Conservation (phyloP, 1,284 basidiomycete genomes). For the Trichosporon inkin region DNA sequence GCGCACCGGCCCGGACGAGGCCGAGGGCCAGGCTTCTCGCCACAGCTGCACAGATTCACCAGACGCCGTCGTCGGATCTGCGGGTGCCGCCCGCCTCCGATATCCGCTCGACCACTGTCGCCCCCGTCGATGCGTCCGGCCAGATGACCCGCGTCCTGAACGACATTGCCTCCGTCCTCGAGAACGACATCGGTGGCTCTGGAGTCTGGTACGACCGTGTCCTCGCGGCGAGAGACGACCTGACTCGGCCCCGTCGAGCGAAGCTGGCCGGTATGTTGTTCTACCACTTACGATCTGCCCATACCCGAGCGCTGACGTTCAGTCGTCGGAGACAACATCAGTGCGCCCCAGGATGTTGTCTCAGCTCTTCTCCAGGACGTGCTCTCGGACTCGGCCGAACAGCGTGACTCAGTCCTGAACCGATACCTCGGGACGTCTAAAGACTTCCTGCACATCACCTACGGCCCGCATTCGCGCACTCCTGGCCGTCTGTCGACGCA, state of each 20-base stretch:
- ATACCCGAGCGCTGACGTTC: not conserved
- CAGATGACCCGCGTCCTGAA: constrained; percentile 3
- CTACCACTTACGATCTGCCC: not conserved
- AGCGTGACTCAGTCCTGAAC: constrained; percentile 26
- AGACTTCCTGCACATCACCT: constrained; percentile 22
- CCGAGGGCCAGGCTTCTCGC: not conserved
- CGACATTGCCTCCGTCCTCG: constrained; percentile 23
- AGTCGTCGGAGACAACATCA: constrained; percentile 41
- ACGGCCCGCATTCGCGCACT: constrained; percentile 10
- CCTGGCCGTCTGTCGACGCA: constrained; percentile 23
- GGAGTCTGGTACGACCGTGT: constrained; percentile 34
- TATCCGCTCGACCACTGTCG: not conserved
- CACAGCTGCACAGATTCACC: not conserved
- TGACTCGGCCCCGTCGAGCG: constrained; percentile 17
- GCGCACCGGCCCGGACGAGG: constrained; percentile 1
- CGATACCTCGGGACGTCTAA: constrained; percentile 24
- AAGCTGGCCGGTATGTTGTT: constrained; percentile 31
- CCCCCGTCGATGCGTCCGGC: not conserved
- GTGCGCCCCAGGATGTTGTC: constrained; percentile 38
- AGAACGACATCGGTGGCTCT: constrained; percentile 40
- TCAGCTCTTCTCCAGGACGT: constrained; percentile 45
- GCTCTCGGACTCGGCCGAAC: constrained; percentile 28
- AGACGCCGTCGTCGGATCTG: not conserved
- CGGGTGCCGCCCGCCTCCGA: not conserved
- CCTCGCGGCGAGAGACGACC: constrained; percentile 22